Conservation (phyloP, 306 rosid species). For the Begonia masoniana region DNA sequence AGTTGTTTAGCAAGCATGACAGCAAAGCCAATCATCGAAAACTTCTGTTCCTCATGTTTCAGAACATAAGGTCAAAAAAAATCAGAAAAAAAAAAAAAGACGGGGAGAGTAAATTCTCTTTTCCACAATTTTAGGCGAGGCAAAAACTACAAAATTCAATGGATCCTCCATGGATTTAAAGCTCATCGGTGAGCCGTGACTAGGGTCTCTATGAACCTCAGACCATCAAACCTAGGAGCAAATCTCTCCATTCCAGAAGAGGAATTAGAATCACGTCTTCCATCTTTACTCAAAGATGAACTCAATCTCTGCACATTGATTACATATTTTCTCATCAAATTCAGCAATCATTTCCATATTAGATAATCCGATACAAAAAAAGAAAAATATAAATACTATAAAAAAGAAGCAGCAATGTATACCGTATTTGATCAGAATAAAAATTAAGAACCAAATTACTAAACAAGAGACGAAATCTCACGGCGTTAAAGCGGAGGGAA, state of each 20-base stretch:
- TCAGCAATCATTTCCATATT: background rate
- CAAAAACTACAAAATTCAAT: no score
- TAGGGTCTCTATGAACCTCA: conserved; percentile 82
- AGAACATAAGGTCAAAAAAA: no score
- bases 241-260: conserved; percentile 43
- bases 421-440: background rate
- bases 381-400: background rate
- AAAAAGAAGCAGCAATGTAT: background rate
- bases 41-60: no score
- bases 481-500: background rate
- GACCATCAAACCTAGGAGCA: conserved; percentile 82
- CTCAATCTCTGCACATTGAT: conserved; percentile 9
- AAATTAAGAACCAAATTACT: background rate
- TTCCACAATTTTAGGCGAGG: no score
- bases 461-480: background rate
- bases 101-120: no score
- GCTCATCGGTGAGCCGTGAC: conserved; percentile 81
- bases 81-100: no score
- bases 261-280: background rate
- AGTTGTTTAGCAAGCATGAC: no score
- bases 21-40: no score
- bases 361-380: background rate
- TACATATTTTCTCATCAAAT: background rate
- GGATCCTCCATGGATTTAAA: no score
- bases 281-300: background rate